Evolutionary conservation across 768 basidiomycete species (phyloP), one percentile per base, ranked within the genome.

Genomic region (Suillus weaverae): DNA sequence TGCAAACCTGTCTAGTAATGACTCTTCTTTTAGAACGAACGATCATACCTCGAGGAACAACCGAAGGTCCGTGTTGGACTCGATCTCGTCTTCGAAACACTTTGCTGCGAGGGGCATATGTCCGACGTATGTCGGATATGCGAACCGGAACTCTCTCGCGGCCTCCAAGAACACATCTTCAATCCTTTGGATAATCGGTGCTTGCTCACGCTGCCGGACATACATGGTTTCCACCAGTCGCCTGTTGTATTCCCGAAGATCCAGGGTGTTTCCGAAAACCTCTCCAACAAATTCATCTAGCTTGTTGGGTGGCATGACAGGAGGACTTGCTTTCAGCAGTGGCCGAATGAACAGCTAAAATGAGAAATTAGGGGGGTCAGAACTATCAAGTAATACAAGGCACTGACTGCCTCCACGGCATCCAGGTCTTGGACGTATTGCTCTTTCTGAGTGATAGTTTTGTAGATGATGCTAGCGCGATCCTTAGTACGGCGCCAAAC

Each of bases 371-470:
- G 62, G 70, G 69, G 35, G 69, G 68, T 32, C 33, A 20, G 8
- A 26, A 18, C 26, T 30, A 5, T 30, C 50, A 57, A 18, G 38
- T 16, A 22, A 72, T 70, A 18, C 1, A 44, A 22, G 53, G 22
- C 36, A 85, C 78, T 26, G 83, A 91, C 88, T 16, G 84, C 80
- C 72, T 97, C 93, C 51, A 97, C 85, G 2, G 88, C 82, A 64
- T 94, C 89, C 9, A 99, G 83, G 71, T 99, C 97, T 62, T 89
- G 87, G 50, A 94, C 79, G 72, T 96, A 97, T 71, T 94, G 90
- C 68, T 94, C 89, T 73, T 99, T 97, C 70, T 93, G 89, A 67
- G 83, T 83, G 68, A 99, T 92, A 43, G 96, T 84, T 72, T 94
- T 94, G 72, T 91, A 89, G 63, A 99, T 96, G 70, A 89, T 84